Base-by-base conservation (phyloP, 371 early-diverging fungal genomes). In the Thermomucor indicae-seudaticae region DNA sequence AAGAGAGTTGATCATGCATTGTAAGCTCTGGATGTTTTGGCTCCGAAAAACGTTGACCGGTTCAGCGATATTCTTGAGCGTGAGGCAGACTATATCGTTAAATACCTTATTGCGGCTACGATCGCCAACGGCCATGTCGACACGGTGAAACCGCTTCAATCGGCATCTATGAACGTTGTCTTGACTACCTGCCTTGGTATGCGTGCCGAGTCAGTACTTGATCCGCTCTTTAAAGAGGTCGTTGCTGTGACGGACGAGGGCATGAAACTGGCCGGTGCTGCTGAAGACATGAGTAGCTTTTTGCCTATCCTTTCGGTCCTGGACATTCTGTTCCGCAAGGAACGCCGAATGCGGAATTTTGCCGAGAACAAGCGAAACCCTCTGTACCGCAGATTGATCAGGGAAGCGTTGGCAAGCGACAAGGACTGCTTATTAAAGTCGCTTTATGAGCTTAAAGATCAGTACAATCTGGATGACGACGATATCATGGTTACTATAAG, bases 401-500 rank as follows among this genome's bases (percentile, higher is more conserved):
- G 49, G 28, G 40, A 58, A 31, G 29, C 41, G 5, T 19, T 53
- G 12, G 50, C 48, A 17, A 19, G 49, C 6, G 34, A 45, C 23
- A 35, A 51, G 20, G 49, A 55, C n/a, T 65, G 57, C 8, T 35
- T 60, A 10, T 37, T 52, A 2, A 58, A 57, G 34, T 42, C 43
- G 19, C 42, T 62, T n/a, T 49, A 50, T 17, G 39, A 51, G 37
- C 42, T 39, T 34, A 58, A 53, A 29, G 65, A 52, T 24, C 52
- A 60, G 35, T 46, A 51, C 6, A 47, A 48, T 4, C 17, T 66
- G 12, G 60, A 66, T 35, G 59, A 64, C 10, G 43, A 49, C 20
- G 47, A 47, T 24, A 25, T 64, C 12, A 6, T 50, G 1, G 45
- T 59, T 0, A 45, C 59, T 7, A 47, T 62, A 27, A 45, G 71